Percentiles rank a stretch among this genome's conserved stretches.
These are phyloP conservation scores for Fonsecaea nubica DNA, from an alignment of 2,329 filamentous ascomycete genomes.

Conservation along the genomic window DNA sequence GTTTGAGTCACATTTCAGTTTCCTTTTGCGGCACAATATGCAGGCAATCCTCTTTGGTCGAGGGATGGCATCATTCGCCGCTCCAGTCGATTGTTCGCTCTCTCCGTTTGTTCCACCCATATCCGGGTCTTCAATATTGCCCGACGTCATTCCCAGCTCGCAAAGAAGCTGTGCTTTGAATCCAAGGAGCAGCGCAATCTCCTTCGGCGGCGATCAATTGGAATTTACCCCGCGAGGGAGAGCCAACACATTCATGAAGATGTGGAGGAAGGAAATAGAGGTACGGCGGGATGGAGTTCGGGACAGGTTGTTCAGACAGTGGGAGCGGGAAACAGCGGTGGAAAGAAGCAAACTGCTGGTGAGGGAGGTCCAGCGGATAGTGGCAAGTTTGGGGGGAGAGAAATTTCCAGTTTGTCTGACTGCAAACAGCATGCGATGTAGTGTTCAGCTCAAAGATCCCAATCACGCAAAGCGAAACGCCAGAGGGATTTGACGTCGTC, in stretches of 20 bases:
- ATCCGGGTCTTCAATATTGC: slow-evolving; percentile 20
- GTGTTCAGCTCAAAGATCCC: neutral
- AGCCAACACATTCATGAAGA: neutral
- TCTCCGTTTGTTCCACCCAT: slow-evolving; percentile 16
- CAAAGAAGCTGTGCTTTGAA: neutral
- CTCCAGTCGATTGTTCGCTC: slow-evolving; percentile 12
- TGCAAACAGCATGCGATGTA: neutral
- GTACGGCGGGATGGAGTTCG: neutral
- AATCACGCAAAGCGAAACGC: neutral
- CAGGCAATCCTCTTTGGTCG: slow-evolving; percentile 94
- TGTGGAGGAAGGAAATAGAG: neutral
- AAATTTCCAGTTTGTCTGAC: neutral
- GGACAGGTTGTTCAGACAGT: neutral
- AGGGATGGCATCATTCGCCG: slow-evolving; percentile 56
- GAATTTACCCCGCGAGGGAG: neutral
- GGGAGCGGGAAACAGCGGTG: neutral
- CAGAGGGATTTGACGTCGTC: neutral
- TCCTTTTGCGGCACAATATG: slow-evolving; percentile 80
- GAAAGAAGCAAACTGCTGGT: neutral
- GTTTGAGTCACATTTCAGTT: slow-evolving; percentile 74
- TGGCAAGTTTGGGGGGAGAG: neutral
- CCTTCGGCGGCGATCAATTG: neutral
- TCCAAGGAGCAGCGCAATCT: neutral
- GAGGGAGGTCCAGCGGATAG: neutral
- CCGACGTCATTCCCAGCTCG: slow-evolving; percentile 16